Base-by-base conservation (phyloP, 305 asterid species). In the Rubia peregrina region DNA sequence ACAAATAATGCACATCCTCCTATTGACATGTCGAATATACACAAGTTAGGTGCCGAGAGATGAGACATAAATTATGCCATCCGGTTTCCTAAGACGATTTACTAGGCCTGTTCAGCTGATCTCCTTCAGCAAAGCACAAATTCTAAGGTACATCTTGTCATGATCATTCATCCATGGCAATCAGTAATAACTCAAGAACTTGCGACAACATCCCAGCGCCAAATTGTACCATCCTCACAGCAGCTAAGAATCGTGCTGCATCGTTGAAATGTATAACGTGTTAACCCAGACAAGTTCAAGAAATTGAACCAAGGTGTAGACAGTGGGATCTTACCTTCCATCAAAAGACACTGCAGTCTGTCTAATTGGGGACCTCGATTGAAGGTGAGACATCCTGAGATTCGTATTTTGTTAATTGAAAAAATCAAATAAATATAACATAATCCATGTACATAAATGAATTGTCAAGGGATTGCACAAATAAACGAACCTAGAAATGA, bases 151-250 rank as follows among this genome's bases (percentile, higher is more conserved):
- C 26, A 67, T 26, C 43, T 61, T 13, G 3, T 57, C 55, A 1
- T 66, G 57, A 66, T 10, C 3, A 66, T 43, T 5, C 0, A 43
- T 8, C 48, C 48, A 43, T 43, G 55, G 3, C 16, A 48, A 48
- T 14, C 55, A 48, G 19, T 14, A 48, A 8, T 0, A 48, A 66
- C 65, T 82, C 85, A 85, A 43, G 90, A 82, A 77, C 84, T 84
- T 60, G 92, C 85, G 9, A 88, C 92, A 42, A 88, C 89, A 68
- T 94, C 97, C 98, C 98, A 91, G 68, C 98, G 91, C 98, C 98
- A 94, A 76, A 91, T 91, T 2, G 96, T 94, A 71, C 97, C 98
- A 74, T 91, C 98, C 70, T 94, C 98, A 68, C 98, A 94, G 89
- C 97, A 89, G 85, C 95, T 79, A 65, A 94, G 95, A 78, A 94